Evolutionary conservation across 2,329 filamentous ascomycete species (phyloP), one percentile per base, ranked within the genome.

Genomic region (Rutstroemia sp.): DNA sequence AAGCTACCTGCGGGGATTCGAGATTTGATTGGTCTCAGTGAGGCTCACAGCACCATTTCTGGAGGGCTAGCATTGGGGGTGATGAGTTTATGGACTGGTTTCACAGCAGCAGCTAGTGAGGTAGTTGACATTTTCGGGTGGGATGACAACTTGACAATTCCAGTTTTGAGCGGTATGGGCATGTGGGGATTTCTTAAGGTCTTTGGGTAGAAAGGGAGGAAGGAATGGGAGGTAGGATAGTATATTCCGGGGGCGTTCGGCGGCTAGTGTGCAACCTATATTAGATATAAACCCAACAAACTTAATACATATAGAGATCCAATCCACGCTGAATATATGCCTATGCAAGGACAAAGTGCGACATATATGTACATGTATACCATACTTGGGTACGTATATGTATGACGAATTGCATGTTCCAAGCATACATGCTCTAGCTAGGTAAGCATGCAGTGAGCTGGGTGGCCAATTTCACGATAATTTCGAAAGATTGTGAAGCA

Each of bases 71-170:
- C 94, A 1, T 77, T 97, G 38, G 86, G 83, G 4, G 76, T 90
- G 58, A 84, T 97, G 82, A 90, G 90, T 68, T 62, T 96, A 41
- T 90, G 88, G 75, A 92, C 92, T 6, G 94, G 94, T n/a, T 73
- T 97, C 45, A 83, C 92, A 53, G 94, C 91, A 44, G 90, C 91
- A 56, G 85, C 85, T 46, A 96, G 91, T 67, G 94, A 99, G 73
- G 87, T 92, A 16, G 79, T 96, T 47, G 91, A 99, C 73, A 68
- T 97, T 0, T 96, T 91, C 70, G 90, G 91, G 49, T 92, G 90
- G 88, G 94, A 99, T 68, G 94, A 99, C 74, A 99, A 99, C 72
- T 77, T 99, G 65, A 97, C 92, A 50, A 99, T 99, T 71, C 94
- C 94, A 2, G 84, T 95, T 25, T 77, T 99, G 50, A 96, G 90